phyloP scores from a whole-genome alignment of 176 grass and related monocot genomes.

The Aegilops longissima region DNA sequence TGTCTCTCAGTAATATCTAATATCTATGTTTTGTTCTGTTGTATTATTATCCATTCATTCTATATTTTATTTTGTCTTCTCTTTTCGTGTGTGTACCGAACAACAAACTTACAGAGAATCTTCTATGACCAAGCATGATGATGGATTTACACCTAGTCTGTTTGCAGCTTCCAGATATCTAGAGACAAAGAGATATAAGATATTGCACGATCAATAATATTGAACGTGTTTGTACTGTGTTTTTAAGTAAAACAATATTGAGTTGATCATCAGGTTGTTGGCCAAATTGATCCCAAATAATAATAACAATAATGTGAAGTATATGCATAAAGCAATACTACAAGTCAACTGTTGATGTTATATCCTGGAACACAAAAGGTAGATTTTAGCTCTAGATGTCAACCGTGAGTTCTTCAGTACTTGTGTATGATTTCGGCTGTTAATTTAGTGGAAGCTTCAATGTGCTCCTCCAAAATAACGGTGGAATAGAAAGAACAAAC shows the following conservation, averaged over 20 bases:
- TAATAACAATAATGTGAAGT: too few relatives aligned
- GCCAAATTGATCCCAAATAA: background rate
- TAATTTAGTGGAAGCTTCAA: too few relatives aligned
- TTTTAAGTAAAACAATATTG: too few relatives aligned
- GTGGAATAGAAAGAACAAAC: background rate
- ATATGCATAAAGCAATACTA: too few relatives aligned
- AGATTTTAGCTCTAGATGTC: too few relatives aligned
- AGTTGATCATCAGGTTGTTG: too few relatives aligned
- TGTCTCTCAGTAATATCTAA: too few relatives aligned
- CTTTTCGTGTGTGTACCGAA: background rate
- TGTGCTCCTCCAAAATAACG: background rate
- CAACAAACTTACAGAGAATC: conserved; percentile 66
- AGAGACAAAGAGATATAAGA: background rate
- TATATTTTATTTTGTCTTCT: background rate
- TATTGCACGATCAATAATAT: background rate
- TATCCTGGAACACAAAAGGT: too few relatives aligned
- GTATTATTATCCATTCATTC: background rate
- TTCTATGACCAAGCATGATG: conserved; percentile 74
- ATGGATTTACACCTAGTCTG: conserved; percentile 61
- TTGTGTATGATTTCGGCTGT: too few relatives aligned
- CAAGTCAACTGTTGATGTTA: too few relatives aligned
- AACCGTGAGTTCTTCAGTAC: too few relatives aligned
- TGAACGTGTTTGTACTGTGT: background rate
- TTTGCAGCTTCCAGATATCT: conserved; percentile 83
- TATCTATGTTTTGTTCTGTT: too few relatives aligned